Percentiles rank a stretch among this genome's conserved stretches.
Evolutionary conservation across 352 stramenopile genomes (phyloP).

Genomic region (Plasmopara viticola): DNA sequence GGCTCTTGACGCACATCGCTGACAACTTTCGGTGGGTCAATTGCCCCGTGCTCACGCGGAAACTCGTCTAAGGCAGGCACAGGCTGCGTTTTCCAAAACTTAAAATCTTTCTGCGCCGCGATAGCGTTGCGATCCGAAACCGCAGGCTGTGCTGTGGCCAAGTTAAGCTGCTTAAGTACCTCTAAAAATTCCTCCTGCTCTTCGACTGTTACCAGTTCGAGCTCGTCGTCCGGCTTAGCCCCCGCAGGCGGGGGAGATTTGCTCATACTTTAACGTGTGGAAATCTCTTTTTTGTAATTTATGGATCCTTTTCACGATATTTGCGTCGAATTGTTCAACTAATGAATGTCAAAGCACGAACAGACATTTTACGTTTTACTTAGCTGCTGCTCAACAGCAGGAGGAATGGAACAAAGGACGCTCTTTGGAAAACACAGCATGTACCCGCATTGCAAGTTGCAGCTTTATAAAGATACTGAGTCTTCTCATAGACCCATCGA

Average conservation of each 20-base stretch:
- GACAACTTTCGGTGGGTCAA: constrained; percentile 89
- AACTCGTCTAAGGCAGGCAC: constrained; percentile 69
- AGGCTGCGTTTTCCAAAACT: constrained; percentile 93
- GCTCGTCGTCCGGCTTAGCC: constrained; percentile 16
- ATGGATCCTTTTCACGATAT: neutral
- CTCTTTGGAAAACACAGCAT: constrained; percentile 90
- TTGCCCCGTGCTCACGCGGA: constrained; percentile 83
- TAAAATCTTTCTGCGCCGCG: constrained; percentile 60
- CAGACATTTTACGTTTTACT: too few relatives aligned
- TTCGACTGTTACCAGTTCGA: constrained; percentile 42
- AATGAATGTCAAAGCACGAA: too few relatives aligned
- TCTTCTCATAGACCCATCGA: constrained; percentile 87
- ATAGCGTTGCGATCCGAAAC: constrained; percentile 11
- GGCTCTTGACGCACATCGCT: constrained; percentile 90
- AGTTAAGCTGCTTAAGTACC: constrained; percentile 33
- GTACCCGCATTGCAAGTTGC: constrained; percentile 39
- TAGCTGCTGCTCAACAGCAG: constrained; percentile 44
- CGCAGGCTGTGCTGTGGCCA: constrained; percentile 19
- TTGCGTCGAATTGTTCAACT: too few relatives aligned
- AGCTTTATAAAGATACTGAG: neutral
- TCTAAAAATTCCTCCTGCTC: too few relatives aligned
- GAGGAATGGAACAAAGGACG: too few relatives aligned
- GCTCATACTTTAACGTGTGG: constrained; percentile 10
- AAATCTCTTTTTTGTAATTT: constrained; percentile 6
- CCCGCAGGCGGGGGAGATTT: constrained; percentile 5